Percentiles rank a stretch among this genome's conserved stretches.
Conservation (phyloP, 208 protist species). For the Trichomonas vaginalis region DNA sequence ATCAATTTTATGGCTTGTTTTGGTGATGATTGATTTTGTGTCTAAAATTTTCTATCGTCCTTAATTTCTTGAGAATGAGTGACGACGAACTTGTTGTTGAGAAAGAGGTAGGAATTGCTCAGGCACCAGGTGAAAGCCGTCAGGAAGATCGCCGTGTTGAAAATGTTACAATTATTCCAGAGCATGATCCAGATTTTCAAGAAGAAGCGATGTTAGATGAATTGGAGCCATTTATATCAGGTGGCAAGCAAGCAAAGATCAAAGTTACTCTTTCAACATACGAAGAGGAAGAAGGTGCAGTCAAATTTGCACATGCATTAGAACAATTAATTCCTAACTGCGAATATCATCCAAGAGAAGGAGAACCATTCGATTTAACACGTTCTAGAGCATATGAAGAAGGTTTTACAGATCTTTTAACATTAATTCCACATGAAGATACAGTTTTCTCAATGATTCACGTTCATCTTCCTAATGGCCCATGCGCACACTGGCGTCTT, state of each 20-base stretch:
- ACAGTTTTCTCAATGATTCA: conserved; percentile 36
- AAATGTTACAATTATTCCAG: not conserved
- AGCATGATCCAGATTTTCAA: not conserved
- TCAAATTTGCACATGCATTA: not conserved
- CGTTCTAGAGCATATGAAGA: conserved; percentile 28
- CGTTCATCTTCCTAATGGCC: conserved; percentile 60
- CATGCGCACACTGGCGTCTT: conserved; percentile 59
- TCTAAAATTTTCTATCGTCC: too few relatives aligned
- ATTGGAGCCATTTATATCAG: not conserved
- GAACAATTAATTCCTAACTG: not conserved
- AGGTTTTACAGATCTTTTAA: conserved; percentile 58
- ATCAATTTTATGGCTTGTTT: too few relatives aligned
- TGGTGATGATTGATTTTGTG: too few relatives aligned
- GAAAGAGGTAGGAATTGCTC: not conserved
- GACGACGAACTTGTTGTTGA: too few relatives aligned
- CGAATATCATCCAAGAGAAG: not conserved
- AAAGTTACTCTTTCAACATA: not conserved
- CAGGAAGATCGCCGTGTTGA: not conserved
- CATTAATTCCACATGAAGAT: conserved; percentile 53
- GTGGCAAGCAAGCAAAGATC: not conserved
- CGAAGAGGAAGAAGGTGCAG: not conserved
- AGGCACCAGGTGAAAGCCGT: not conserved
- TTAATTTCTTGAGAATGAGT: too few relatives aligned
- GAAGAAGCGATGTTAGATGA: not conserved
- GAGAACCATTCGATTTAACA: not conserved